Conservation (phyloP, 2,329 filamentous ascomycete genomes). For the Leptodontidium sp. region DNA sequence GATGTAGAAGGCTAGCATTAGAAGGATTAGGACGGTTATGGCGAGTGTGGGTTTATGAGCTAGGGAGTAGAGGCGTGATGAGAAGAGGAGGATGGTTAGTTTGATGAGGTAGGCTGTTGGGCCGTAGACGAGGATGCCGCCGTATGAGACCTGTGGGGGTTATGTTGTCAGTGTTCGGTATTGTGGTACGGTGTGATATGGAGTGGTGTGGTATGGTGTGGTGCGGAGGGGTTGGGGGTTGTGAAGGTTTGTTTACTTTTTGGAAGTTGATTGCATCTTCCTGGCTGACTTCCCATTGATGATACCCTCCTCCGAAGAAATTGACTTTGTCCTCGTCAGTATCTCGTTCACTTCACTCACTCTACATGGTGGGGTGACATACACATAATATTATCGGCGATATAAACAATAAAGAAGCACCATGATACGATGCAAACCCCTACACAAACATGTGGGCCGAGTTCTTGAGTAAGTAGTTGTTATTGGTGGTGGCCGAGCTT, state of each 20-base stretch:
- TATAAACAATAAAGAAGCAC: conserved; percentile 2
- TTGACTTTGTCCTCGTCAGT: conserved; percentile 16
- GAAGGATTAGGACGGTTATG: conserved; percentile 19
- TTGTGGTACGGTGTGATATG: too few species aligned
- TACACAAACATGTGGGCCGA: not conserved
- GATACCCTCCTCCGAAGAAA: conserved; percentile 27
- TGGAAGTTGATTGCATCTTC: conserved; percentile 17
- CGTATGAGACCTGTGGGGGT: conserved; percentile 20
- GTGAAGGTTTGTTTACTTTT: conserved; percentile 11
- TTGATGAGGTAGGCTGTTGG: conserved; percentile 26
- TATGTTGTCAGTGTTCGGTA: too few species aligned
- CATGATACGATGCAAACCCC: conserved; percentile 12
- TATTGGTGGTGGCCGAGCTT: too few species aligned
- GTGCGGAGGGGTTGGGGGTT: not conserved
- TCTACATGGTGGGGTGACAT: not conserved
- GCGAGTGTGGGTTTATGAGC: not conserved
- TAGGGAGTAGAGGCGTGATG: conserved; percentile 23
- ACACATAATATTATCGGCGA: conserved; percentile 2
- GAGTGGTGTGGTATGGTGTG: too few species aligned
- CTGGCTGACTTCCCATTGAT: conserved; percentile 32
- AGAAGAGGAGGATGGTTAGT: conserved; percentile 30
- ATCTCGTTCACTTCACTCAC: not conserved
- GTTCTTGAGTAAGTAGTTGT: too few species aligned
- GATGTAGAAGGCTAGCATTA: conserved; percentile 25
- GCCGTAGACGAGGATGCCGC: conserved; percentile 26